Percentiles rank a stretch among this genome's conserved stretches.
phyloP scores from a whole-genome alignment of 768 basidiomycete genomes.

The Mrakia frigida region DNA sequence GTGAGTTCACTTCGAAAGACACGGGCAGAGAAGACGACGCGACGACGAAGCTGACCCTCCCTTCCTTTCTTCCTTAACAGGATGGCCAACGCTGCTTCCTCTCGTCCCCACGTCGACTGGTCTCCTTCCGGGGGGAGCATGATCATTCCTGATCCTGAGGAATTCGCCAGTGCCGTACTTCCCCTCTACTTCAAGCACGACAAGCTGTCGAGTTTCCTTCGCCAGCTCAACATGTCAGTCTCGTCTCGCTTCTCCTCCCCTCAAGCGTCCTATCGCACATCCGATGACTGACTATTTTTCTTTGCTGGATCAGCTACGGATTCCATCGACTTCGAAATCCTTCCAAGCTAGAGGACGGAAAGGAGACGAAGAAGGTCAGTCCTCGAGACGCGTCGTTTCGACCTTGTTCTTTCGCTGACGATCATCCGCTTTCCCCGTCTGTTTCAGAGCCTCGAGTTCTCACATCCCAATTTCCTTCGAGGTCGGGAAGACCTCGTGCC shows the following conservation, averaged over 20 bases:
- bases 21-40: no score
- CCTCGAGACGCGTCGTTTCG: neutral
- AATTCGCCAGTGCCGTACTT: neutral
- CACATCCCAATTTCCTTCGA: neutral
- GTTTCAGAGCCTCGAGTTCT: neutral
- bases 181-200: neutral
- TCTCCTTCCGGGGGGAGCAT: neutral
- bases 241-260: neutral
- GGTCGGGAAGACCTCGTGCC: neutral
- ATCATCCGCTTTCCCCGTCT: neutral
- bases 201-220: neutral
- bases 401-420: neutral
- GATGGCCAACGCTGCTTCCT: neutral
- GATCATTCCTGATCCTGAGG: conserved; percentile 3
- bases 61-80: neutral
- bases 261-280: no score
- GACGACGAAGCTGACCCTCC: neutral
- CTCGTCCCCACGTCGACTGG: neutral
- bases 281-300: no score
- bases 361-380: conserved; percentile 4
- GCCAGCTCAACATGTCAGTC: neutral
- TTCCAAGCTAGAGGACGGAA: neutral
- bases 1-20: no score
- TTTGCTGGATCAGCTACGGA: neutral
- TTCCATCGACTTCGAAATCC: neutral